These are phyloP conservation scores for Pezicula carpinea DNA, from an alignment of 2,329 filamentous ascomycete genomes.

Conservation along the genomic window DNA sequence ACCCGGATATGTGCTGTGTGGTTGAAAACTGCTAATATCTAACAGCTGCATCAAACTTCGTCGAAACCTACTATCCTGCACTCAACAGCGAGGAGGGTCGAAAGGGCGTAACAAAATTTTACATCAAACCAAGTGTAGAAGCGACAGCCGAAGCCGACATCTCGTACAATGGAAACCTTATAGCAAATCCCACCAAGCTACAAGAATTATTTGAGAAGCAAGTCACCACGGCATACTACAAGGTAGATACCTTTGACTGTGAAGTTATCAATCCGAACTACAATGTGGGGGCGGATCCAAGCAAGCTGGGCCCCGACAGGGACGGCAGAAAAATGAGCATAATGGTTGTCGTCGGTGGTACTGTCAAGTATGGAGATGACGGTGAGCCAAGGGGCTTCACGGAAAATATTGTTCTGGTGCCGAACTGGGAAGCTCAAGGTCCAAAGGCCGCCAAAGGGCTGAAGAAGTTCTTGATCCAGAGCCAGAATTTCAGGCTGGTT, in stretches of 20 bases:
- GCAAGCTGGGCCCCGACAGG: slow-evolving; percentile 34
- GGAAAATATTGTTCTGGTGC: slow-evolving; percentile 77
- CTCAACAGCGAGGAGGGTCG: slow-evolving; percentile 52
- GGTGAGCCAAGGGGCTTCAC: slow-evolving; percentile 57
- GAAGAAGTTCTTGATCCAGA: slow-evolving; percentile 62
- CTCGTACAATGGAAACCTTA: slow-evolving; percentile 70
- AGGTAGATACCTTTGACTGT: slow-evolving; percentile 70
- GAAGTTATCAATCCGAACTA: slow-evolving; percentile 72
- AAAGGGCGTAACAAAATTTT: slow-evolving; percentile 59
- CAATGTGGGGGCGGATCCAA: slow-evolving; percentile 49
- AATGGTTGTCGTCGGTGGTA: slow-evolving; percentile 68
- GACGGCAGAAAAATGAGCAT: slow-evolving; percentile 63
- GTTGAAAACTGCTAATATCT: slow-evolving; percentile 7
- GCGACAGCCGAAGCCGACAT: slow-evolving; percentile 62
- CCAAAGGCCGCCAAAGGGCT: slow-evolving; percentile 48
- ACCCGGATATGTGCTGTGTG: background rate
- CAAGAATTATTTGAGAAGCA: slow-evolving; percentile 65
- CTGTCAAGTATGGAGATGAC: slow-evolving; percentile 62
- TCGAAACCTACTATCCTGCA: slow-evolving; percentile 71
- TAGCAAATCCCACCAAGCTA: slow-evolving; percentile 59
- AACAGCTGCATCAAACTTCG: slow-evolving; percentile 65
- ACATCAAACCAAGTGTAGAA: slow-evolving; percentile 54
- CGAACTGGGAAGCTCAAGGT: slow-evolving; percentile 60
- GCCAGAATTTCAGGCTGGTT: slow-evolving; percentile 62
- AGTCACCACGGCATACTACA: slow-evolving; percentile 57